These are phyloP conservation scores for Boletus insuetus DNA, from an alignment of 768 basidiomycete genomes.

Conservation along the genomic window DNA sequence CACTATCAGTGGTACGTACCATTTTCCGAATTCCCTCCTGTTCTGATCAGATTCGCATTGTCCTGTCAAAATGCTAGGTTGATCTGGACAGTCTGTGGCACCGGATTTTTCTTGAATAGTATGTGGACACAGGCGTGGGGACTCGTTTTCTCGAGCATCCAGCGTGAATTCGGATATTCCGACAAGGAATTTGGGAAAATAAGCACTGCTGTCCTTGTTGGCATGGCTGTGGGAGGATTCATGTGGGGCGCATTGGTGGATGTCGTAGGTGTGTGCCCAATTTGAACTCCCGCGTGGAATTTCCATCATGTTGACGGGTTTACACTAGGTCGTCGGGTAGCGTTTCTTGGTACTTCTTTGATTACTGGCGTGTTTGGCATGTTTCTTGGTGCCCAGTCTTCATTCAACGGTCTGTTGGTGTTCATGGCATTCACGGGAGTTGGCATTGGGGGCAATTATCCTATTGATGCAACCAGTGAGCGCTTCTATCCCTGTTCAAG, in stretches of 20 bases:
- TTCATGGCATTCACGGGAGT: constrained; percentile 10
- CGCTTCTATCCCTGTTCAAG: too few relatives aligned
- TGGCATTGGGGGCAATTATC: constrained; percentile 14
- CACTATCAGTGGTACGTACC: constrained; percentile 16
- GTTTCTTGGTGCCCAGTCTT: constrained; percentile 10
- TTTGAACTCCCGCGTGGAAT: not conserved
- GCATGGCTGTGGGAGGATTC: constrained; percentile 4
- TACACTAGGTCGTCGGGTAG: constrained; percentile 12
- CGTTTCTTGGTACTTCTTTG: constrained; percentile 15
- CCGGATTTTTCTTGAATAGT: constrained; percentile 10
- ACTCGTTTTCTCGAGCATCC: constrained; percentile 1
- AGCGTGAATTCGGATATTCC: constrained; percentile 17
- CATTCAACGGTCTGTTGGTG: constrained; percentile 10
- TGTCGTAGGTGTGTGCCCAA: constrained; percentile 11
- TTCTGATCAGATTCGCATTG: not conserved
- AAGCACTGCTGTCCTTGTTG: not conserved
- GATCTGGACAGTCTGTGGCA: constrained; percentile 14
- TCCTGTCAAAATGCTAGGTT: not conserved
- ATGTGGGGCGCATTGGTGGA: constrained; percentile 17
- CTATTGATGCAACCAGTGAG: constrained; percentile 17
- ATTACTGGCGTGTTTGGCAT: constrained; percentile 13
- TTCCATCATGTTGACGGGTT: not conserved
- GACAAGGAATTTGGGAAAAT: constrained; percentile 16
- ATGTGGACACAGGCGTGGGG: constrained; percentile 2
- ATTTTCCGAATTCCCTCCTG: not conserved